A percentile compares a stretch with the other conserved stretches of the same genome.
Conservation (phyloP, 1,139 yeast species). For the Geotrichum fermentans region DNA sequence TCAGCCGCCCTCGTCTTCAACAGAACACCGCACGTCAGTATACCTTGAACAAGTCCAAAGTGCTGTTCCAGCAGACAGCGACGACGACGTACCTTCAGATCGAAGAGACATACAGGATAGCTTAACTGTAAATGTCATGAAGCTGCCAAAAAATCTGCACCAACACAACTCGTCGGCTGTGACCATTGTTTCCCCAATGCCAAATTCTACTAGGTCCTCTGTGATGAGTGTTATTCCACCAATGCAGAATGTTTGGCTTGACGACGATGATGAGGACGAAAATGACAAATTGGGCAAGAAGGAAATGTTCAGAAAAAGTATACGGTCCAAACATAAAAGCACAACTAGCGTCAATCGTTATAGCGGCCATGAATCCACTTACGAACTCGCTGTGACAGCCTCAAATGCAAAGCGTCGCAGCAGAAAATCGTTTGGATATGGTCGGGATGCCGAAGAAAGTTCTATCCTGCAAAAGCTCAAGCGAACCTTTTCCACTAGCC, state of each 20-base stretch:
- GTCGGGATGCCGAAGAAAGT: neutral
- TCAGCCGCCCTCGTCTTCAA: neutral
- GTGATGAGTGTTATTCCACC: constrained; percentile 12
- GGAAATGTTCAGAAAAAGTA: constrained; percentile 4
- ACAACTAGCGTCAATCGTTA: constrained; percentile 4
- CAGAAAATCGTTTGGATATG: constrained; percentile 4
- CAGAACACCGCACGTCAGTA: no score
- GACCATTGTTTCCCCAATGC: neutral
- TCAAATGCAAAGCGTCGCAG: constrained; percentile 2
- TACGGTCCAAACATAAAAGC: constrained; percentile 6
- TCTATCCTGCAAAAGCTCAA: constrained; percentile 4
- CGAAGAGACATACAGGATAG: constrained; percentile 11
- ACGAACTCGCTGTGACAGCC: neutral
- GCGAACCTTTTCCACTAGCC: neutral
- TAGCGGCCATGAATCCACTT: neutral
- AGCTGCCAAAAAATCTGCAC: constrained; percentile 11
- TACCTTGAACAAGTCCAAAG: neutral
- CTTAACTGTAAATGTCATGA: constrained; percentile 16
- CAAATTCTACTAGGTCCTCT: constrained; percentile 9
- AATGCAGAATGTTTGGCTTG: constrained; percentile 19
- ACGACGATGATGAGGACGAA: constrained; percentile 19
- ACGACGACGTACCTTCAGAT: constrained; percentile 1
- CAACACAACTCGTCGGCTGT: constrained; percentile 1
- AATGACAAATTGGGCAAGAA: neutral
- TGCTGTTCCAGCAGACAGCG: neutral